Conservation (phyloP, 805 yeast genomes). For the Lipomyces starkeyi region DNA sequence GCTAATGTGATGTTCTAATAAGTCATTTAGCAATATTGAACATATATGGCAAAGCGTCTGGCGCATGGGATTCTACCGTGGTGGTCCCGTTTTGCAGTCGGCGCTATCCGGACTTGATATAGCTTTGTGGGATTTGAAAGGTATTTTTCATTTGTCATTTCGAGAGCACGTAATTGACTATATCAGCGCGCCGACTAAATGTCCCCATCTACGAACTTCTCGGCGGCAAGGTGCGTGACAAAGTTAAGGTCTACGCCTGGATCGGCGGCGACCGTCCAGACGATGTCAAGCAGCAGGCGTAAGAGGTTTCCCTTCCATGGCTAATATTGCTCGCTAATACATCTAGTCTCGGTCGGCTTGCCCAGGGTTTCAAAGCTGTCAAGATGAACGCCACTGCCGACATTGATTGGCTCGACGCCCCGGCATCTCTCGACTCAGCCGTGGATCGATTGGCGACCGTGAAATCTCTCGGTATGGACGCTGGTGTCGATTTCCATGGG, state of each 20-base stretch:
- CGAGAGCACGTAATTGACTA: background rate
- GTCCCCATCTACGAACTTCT: conserved; percentile 45
- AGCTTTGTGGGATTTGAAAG: conserved; percentile 47
- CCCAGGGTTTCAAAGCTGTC: conserved; percentile 46
- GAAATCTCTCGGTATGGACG: conserved; percentile 42
- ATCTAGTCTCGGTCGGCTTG: conserved; percentile 37
- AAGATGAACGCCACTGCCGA: conserved; percentile 46
- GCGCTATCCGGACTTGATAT: conserved; percentile 46
- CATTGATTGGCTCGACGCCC: conserved; percentile 42
- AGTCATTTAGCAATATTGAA: conserved; percentile 19
- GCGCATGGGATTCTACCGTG: conserved; percentile 46
- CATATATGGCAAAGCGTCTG: conserved; percentile 39
- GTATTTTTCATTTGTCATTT: conserved; percentile 29
- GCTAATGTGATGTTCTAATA: background rate
- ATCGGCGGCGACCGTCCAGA: conserved; percentile 46
- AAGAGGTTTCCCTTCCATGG: background rate
- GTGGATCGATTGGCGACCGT: conserved; percentile 42
- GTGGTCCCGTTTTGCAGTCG: conserved; percentile 46
- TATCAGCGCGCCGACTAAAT: conserved; percentile 38
- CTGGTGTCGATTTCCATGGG: conserved; percentile 45
- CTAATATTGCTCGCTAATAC: background rate
- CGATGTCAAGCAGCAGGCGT: conserved; percentile 43
- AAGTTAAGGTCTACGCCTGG: conserved; percentile 45
- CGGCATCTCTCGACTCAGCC: conserved; percentile 41
- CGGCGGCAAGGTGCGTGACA: conserved; percentile 45